phyloP scores from a whole-genome alignment of 23 red algal species.

The Gracilaria gracilis region DNA sequence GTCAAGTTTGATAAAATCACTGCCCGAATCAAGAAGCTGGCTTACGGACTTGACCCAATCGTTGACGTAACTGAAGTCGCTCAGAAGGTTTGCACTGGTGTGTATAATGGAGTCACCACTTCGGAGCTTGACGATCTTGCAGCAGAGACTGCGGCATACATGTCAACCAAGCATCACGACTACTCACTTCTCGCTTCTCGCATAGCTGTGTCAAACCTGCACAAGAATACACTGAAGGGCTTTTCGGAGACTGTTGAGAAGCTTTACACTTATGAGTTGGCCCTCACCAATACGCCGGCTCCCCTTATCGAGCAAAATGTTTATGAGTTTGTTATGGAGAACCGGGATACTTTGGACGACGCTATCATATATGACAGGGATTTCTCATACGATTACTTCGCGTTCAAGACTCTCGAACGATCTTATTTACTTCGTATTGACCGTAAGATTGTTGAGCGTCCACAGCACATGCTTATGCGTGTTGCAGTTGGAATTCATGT shows the following conservation, averaged over 20 bases:
- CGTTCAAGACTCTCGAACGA: constrained; percentile 97
- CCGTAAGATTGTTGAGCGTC: constrained; percentile 95
- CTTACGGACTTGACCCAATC: constrained; percentile 94
- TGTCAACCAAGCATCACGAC: constrained; percentile 96
- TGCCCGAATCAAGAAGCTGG: constrained; percentile 96
- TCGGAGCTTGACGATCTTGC: constrained; percentile 98
- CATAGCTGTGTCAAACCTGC: constrained; percentile 97
- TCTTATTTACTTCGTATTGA: constrained; percentile 97
- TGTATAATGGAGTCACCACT: constrained; percentile 97
- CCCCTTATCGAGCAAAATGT: constrained; percentile 85
- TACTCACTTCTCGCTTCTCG: constrained; percentile 97
- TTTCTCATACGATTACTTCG: constrained; percentile 99
- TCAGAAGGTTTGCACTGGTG: constrained; percentile 95
- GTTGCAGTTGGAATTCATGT: constrained; percentile 95
- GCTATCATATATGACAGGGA: constrained; percentile 99
- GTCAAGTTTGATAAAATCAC: constrained; percentile 99
- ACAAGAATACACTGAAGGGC: constrained; percentile 96
- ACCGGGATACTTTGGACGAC: constrained; percentile 83
- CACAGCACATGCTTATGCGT: constrained; percentile 99
- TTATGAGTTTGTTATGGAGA: constrained; percentile 77
- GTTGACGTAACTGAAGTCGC: constrained; percentile 99
- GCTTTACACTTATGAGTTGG: constrained; percentile 71
- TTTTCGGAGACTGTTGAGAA: constrained; percentile 83
- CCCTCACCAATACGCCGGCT: constrained; percentile 75
- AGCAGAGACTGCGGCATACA: constrained; percentile 98